A percentile compares a stretch with the other conserved stretches of the same genome.
phyloP scores from a whole-genome alignment of 768 basidiomycete species.

The Hortiboletus flavorubellus region DNA sequence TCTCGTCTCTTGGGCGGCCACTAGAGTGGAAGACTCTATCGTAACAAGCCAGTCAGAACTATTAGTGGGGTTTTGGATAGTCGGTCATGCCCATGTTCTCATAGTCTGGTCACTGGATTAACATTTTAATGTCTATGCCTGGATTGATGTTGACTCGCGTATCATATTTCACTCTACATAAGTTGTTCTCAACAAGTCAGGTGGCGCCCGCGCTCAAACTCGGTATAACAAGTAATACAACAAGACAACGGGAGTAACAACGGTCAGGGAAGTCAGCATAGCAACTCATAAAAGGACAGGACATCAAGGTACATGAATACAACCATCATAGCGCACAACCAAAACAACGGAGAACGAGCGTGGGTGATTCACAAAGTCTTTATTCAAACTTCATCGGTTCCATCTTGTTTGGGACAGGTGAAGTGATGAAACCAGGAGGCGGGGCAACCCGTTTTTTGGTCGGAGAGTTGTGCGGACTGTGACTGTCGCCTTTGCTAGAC shows the following conservation, averaged over 20 bases:
- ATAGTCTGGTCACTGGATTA: neutral
- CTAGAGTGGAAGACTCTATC: neutral
- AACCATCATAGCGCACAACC: conserved; percentile 6
- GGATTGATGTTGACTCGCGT: conserved; percentile 2
- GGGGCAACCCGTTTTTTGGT: conserved; percentile 20
- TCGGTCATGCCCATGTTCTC: conserved; percentile 3
- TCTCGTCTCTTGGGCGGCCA: conserved; percentile 32
- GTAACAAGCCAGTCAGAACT: neutral
- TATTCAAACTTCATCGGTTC: conserved; percentile 44
- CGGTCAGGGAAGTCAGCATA: conserved; percentile 14
- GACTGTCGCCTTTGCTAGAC: conserved; percentile 8
- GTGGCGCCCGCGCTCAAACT: conserved; percentile 9
- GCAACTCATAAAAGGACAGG: conserved; percentile 1
- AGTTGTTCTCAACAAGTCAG: conserved; percentile 8
- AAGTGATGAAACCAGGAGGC: conserved; percentile 15
- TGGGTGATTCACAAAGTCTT: neutral
- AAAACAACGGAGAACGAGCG: neutral
- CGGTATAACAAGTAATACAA: conserved; percentile 19
- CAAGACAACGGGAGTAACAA: conserved; percentile 2
- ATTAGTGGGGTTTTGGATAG: neutral
- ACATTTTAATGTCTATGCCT: conserved; percentile 4
- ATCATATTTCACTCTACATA: conserved; percentile 16
- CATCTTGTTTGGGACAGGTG: conserved; percentile 42
- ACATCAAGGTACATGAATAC: conserved; percentile 8
- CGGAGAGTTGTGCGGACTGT: conserved; percentile 24